phyloP scores from a whole-genome alignment of 2,329 filamentous ascomycete species.

The Trichophyton mentagrophytes region DNA sequence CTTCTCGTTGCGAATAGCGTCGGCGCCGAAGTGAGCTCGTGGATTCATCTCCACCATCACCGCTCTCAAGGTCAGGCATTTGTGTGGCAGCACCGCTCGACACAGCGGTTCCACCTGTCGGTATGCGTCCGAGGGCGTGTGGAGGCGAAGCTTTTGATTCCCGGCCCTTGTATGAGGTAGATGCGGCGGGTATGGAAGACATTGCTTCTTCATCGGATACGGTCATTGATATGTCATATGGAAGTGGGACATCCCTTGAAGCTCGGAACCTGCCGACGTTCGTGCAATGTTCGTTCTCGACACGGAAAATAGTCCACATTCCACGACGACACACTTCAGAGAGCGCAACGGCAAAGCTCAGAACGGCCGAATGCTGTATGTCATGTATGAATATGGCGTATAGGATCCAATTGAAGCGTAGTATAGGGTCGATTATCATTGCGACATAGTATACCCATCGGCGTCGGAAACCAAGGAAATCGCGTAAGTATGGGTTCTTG shows the following conservation, averaged over 20 bases:
- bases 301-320: conserved; percentile 83
- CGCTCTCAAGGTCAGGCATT: conserved; percentile 4
- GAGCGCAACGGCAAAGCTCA: conserved; percentile 67
- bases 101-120: conserved; percentile 4
- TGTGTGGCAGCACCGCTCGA: conserved; percentile 14
- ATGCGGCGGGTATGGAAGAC: not conserved
- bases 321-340: conserved; percentile 73
- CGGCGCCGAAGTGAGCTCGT: conserved; percentile 12
- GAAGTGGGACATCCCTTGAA: conserved; percentile 71
- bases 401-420: conserved; percentile 90
- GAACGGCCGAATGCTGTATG: conserved; percentile 66
- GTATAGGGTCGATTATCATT: conserved; percentile 68
- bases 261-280: conserved; percentile 87
- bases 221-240: conserved; percentile 46
- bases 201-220: not conserved
- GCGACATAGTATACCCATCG: conserved; percentile 76
- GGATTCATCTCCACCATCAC: conserved; percentile 8
- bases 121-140: not conserved
- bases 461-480: conserved; percentile 65
- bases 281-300: conserved; percentile 94
- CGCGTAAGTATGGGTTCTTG: conserved; percentile 55
- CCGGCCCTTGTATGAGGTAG: not conserved
- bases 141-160: not conserved
- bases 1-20: conserved; percentile 17
- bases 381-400: conserved; percentile 74